Evolutionary conservation across 2,329 filamentous ascomycete species (phyloP).

Genomic region (Cladophialophora carrionii): DNA sequence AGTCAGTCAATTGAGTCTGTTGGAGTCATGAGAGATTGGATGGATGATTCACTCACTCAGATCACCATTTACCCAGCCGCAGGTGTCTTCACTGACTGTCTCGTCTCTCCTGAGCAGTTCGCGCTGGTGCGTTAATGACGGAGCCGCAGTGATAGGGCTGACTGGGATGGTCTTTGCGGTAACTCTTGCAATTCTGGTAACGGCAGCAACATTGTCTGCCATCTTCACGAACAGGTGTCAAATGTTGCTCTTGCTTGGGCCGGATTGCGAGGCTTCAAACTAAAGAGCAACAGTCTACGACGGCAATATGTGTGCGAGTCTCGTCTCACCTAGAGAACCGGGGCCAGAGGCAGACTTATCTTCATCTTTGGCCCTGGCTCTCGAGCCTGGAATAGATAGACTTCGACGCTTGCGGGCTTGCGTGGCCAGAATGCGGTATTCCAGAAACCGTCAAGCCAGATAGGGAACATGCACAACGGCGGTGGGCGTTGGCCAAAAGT

Average conservation of each 20-base stretch:
- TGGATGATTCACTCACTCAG: slow-evolving; percentile 11
- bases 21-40: background rate
- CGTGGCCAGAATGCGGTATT: no score
- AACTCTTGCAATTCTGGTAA: background rate
- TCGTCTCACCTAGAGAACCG: background rate
- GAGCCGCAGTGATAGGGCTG: slow-evolving; percentile 21
- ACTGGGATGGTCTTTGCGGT: slow-evolving; percentile 10
- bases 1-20: background rate
- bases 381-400: background rate
- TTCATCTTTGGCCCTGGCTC: background rate
- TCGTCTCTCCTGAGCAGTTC: slow-evolving; percentile 12
- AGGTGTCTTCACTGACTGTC: slow-evolving; percentile 15
- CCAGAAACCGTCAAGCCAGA: background rate
- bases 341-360: background rate
- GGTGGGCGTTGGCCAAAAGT: background rate
- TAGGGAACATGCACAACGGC: background rate
- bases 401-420: background rate
- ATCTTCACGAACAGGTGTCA: background rate
- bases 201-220: background rate
- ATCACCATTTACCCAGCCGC: slow-evolving; percentile 26
- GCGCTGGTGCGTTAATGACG: slow-evolving; percentile 15
- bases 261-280: background rate
- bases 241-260: background rate
- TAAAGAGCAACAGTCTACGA: background rate
- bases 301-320: background rate